Evolutionary conservation across 2,329 filamentous ascomycete genomes (phyloP), one percentile per base, ranked within the genome.

Genomic region (Neonectria sp.): DNA sequence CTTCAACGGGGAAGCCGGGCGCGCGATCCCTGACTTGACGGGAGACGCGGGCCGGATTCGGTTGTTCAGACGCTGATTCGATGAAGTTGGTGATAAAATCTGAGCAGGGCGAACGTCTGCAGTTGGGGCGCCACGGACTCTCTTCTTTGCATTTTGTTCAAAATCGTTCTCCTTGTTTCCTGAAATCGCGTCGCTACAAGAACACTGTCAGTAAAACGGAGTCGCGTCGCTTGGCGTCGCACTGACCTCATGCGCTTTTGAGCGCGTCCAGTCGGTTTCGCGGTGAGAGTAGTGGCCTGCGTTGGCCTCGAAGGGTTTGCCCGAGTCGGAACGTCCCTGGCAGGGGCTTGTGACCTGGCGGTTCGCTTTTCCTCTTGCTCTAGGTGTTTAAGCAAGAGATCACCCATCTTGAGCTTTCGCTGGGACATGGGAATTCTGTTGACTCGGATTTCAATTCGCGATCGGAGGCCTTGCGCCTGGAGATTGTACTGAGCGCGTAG

Each of bases 361-460:
- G 75, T 57, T 74, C 82, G 79, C 57, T 83, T 81, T 59, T 85
- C 80, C 59, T 85, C 82, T 62, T 86, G 81, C 33, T 85, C 81
- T n/a, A 81, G 66, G 71, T 83, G 83, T 71, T 84, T 89, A 55
- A 81, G 77, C 13, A 95, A 79, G 9, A 98, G 85, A 51, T 97
- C 95, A 63, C 91, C 90, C 87, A 99, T 95, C 64, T 90, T 97
- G 68, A 90, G 87, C 76, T 92, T 93, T 67, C 95, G 91, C 70
- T 97, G 83, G 17, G 91, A 88, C 74, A 90, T 88, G 8, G 96
- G 96, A 59, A 98, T 96, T 60, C 96, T 91, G 79, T 98, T 97
- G 79, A 98, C 89, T 82, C 96, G 93, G 83, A 97, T 93, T 81
- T 98, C 95, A 59, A 99, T 92, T 68, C 95, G 92, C 67, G 94